A percentile compares a stretch with the other conserved stretches of the same genome.
phyloP scores from a whole-genome alignment of 768 basidiomycete species.

The Gymnopilus junonius region DNA sequence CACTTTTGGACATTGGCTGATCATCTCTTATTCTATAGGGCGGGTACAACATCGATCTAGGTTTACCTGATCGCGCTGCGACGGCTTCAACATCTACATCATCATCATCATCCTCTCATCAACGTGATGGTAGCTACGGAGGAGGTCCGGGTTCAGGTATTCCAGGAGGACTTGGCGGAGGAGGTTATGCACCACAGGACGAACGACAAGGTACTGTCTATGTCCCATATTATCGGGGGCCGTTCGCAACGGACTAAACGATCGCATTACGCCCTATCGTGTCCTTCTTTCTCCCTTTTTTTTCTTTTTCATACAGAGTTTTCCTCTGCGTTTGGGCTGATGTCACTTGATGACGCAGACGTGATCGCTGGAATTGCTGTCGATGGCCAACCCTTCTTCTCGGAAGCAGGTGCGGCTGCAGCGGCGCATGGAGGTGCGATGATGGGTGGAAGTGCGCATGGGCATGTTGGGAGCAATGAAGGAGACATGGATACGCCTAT shows the following conservation, averaged over 20 bases:
- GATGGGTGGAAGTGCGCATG: not conserved
- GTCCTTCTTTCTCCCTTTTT: not conserved
- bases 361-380: constrained; percentile 63
- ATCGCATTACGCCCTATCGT: not conserved
- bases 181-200: constrained; percentile 14
- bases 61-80: constrained; percentile 21
- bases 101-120: constrained; percentile 18
- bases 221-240: constrained; percentile 11
- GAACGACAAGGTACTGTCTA: constrained; percentile 26
- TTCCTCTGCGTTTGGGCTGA: constrained; percentile 70
- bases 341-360: constrained; percentile 77
- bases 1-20: not conserved
- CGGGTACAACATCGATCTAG: constrained; percentile 2
- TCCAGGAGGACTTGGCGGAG: not conserved
- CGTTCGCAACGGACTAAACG: constrained; percentile 13
- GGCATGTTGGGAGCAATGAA: constrained; percentile 3
- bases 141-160: not conserved
- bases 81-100: constrained; percentile 22
- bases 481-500: constrained; percentile 55
- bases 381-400: constrained; percentile 70
- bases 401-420: constrained; percentile 15
- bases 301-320: constrained; percentile 38
- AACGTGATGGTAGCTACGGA: constrained; percentile 4
- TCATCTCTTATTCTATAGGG: not conserved
- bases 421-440: not conserved